phyloP scores from a whole-genome alignment of 2,329 filamentous ascomycete species.

The Penicillium nordicum region DNA sequence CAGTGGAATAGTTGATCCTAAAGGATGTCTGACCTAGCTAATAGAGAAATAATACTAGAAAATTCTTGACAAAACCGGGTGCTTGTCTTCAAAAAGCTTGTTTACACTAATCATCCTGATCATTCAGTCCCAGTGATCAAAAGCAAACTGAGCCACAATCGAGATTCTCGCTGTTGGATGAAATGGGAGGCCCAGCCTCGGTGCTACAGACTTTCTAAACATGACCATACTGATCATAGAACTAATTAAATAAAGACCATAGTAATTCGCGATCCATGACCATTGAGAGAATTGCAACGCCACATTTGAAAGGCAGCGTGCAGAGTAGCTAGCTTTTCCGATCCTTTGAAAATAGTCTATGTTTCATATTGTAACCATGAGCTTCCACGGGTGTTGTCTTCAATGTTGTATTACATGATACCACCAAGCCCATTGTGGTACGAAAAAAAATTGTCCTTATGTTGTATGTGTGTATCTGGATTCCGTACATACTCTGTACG shows the following conservation, averaged over 20 bases:
- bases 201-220: background rate
- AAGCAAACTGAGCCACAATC: background rate
- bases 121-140: background rate
- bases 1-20: background rate
- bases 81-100: background rate
- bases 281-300: too few relatives aligned
- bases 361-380: background rate
- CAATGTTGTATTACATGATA: background rate
- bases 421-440: background rate
- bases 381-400: background rate
- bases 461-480: background rate
- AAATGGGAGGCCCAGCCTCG: background rate
- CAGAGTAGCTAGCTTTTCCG: background rate
- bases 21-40: background rate
- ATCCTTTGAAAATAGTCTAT: background rate
- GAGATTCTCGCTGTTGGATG: background rate
- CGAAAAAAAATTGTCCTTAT: background rate
- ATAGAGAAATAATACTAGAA: background rate
- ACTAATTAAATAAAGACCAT: background rate
- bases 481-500: background rate
- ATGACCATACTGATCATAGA: background rate
- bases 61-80: background rate
- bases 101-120: background rate
- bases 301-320: background rate
- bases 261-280: background rate